phyloP scores from a whole-genome alignment of 2,329 filamentous ascomycete species.

The Exophiala mesophila region DNA sequence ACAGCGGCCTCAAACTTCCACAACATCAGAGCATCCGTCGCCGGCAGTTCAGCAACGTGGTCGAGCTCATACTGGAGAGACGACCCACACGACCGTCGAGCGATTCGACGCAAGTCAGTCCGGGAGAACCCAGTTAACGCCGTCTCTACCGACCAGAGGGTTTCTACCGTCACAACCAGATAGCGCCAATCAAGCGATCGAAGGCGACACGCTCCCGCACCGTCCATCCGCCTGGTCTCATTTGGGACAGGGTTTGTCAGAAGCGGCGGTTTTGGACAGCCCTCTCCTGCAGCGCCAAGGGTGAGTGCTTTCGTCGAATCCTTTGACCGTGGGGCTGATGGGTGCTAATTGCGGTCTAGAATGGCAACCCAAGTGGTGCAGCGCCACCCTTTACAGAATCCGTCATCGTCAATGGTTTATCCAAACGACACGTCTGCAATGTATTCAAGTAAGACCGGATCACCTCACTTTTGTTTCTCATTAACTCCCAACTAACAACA shows the following conservation, averaged over 20 bases:
- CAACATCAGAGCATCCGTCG: too few relatives aligned
- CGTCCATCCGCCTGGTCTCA: not conserved
- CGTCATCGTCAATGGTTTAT: slow-evolving; percentile 12
- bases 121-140: too few relatives aligned
- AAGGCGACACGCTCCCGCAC: not conserved
- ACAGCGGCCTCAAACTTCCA: too few relatives aligned
- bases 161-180: not conserved
- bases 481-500: slow-evolving; percentile 13
- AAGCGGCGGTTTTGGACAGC: not conserved
- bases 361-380: slow-evolving; percentile 22
- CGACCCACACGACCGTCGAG: too few relatives aligned
- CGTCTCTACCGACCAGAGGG: not conserved
- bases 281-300: slow-evolving; percentile 14
- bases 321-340: too few relatives aligned
- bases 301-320: slow-evolving; percentile 9
- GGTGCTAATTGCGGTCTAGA: slow-evolving; percentile 8
- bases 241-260: not conserved
- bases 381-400: slow-evolving; percentile 11
- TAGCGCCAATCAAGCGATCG: not conserved
- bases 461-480: not conserved
- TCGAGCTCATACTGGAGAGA: too few relatives aligned
- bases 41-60: too few relatives aligned
- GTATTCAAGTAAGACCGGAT: slow-evolving; percentile 11
- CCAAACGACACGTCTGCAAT: slow-evolving; percentile 10
- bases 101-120: too few relatives aligned